Conservation (phyloP, 2,329 filamentous ascomycete genomes). For the Pseudogymnoascus sp. region DNA sequence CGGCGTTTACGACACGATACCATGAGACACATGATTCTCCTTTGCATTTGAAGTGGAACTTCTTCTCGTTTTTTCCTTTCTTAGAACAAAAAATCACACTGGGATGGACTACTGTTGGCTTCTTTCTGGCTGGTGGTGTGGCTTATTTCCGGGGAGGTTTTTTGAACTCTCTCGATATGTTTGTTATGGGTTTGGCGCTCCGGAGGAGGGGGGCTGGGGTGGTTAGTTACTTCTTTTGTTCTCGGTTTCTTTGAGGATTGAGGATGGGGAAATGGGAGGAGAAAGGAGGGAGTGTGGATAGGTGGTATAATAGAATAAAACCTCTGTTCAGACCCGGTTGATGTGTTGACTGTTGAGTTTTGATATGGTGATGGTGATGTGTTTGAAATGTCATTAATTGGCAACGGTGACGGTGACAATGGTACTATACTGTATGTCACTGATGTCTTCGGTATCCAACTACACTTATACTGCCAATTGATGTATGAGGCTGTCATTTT, state of each 20-base stretch:
- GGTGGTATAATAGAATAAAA: slow-evolving; percentile 5
- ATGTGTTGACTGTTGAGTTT: background rate
- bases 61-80: too few relatives aligned
- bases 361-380: background rate
- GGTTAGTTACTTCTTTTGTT: background rate
- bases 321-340: background rate
- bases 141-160: background rate
- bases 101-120: slow-evolving; percentile 5
- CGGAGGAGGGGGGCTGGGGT: too few relatives aligned
- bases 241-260: too few relatives aligned
- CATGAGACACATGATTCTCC: background rate
- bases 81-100: background rate
- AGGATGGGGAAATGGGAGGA: background rate
- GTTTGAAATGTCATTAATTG: background rate
- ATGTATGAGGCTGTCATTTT: background rate
- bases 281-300: background rate
- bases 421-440: too few relatives aligned
- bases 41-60: slow-evolving; percentile 3
- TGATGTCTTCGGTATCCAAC: background rate
- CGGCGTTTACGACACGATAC: background rate
- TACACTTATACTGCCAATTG: background rate
- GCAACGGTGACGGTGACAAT: too few relatives aligned
- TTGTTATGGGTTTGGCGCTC: background rate
- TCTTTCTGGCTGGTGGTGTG: background rate
- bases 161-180: background rate